Evolutionary conservation across 805 yeast species (phyloP), one percentile per base, ranked within the genome.

Genomic region (Yamadazyma olivae): DNA sequence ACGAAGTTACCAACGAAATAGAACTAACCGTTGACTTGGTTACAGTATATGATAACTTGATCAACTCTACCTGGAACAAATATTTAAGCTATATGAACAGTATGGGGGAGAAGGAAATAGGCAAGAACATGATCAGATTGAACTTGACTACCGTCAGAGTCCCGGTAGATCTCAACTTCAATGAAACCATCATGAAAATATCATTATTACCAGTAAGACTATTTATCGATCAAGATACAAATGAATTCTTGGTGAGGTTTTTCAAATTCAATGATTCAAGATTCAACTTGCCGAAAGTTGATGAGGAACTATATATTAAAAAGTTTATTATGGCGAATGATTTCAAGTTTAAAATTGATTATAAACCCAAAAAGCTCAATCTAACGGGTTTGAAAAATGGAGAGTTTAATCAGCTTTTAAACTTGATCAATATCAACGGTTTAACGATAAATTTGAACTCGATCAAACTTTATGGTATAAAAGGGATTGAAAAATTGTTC

Each of bases 161-260:
- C 0, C 74, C 79, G 9, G 62, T 77, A 0, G 54, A 61, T 7
- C 50, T 88, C 22, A 80, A 81, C n/a, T 82, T 86, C 2, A 68
- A 84, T 1, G 98, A 90, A 50, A 53, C 81, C 15, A 61, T 75
- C 2, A 41, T 87, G 30, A 61, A 68, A 17, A 64, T 80, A 1
- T 53, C 68, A 4, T 59, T 87, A 0, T 62, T 84, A 14, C 99
- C 99, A 0, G 51, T 93, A 29, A 67, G 96, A 34, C 57, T 93
- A 12, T 88, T 87, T 54, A 79, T 93, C 29, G 98, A 93, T 57
- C 99, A 93, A 56, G 98, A 91, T 51, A 86, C 97, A 0, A 65
- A 89, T 14, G 96, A 89, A 38, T 90, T 91, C 46, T 48, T 89
- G 21, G 75, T 79, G 0, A 66, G 96, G 24, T 93, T 88, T 59